phyloP scores from a whole-genome alignment of 352 stramenopile genomes.

The Phytophthora sansomeana region DNA sequence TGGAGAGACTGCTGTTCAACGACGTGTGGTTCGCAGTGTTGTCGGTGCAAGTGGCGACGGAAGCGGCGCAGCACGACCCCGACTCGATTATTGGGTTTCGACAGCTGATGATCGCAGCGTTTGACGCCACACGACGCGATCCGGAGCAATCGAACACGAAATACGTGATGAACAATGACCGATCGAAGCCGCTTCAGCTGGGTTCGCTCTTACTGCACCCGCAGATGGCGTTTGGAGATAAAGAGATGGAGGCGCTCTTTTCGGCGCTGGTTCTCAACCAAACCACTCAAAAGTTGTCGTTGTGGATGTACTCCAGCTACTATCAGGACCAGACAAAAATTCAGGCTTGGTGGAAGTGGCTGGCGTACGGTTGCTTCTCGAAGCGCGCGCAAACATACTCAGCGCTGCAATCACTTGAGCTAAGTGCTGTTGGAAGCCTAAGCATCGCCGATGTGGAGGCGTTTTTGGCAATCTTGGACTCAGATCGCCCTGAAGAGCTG shows the following conservation, averaged over 20 bases:
- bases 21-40: conserved; percentile 29
- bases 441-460: conserved; percentile 16
- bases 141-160: conserved; percentile 7
- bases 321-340: background rate
- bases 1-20: conserved; percentile 20
- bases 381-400: conserved; percentile 18
- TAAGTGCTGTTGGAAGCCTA: conserved; percentile 4
- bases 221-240: background rate
- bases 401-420: conserved; percentile 9
- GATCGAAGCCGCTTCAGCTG: conserved; percentile 9
- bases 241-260: conserved; percentile 18
- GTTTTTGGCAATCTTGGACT: conserved; percentile 17
- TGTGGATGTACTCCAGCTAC: conserved; percentile 3
- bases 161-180: background rate
- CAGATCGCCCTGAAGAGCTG: conserved; percentile 21
- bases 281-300: conserved; percentile 16
- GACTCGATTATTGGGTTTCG: conserved; percentile 21
- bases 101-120: conserved; percentile 20
- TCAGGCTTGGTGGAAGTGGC: conserved; percentile 24
- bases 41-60: conserved; percentile 4
- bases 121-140: conserved; percentile 8
- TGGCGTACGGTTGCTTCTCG: conserved; percentile 28
- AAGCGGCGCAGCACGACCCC: conserved; percentile 1
- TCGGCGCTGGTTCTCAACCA: conserved; percentile 25
- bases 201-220: conserved; percentile 12